These are phyloP conservation scores for Clarireedia homoeocarpa DNA, from an alignment of 2,329 filamentous ascomycete species.

Conservation along the genomic window DNA sequence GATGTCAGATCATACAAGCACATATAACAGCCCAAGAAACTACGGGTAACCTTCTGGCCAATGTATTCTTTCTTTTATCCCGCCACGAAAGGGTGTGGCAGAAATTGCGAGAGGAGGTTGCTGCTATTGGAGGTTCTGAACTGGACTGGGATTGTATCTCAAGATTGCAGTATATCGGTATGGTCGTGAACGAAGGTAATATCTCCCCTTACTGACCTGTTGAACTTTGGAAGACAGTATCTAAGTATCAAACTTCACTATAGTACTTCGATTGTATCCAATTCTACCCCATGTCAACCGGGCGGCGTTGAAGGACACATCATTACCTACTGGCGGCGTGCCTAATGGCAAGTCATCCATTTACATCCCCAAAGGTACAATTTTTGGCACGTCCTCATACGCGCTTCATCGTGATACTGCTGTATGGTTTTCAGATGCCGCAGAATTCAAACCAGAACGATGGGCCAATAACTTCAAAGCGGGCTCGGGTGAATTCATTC, in stretches of 20 bases:
- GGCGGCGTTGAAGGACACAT: conserved; percentile 15
- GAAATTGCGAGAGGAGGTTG: neutral
- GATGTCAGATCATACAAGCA: conserved; percentile 28
- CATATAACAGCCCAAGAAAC: conserved; percentile 35
- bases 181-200: conserved; percentile 48
- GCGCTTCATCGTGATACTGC: conserved; percentile 30
- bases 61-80: neutral
- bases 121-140: conserved; percentile 21
- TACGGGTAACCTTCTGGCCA: conserved; percentile 31
- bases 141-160: conserved; percentile 42
- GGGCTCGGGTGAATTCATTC: neutral
- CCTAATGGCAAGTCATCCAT: conserved; percentile 27
- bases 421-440: conserved; percentile 31
- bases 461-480: conserved; percentile 22
- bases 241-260: neutral
- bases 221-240: too few relatives aligned
- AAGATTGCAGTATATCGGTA: conserved; percentile 44
- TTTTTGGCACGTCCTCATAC: conserved; percentile 27
- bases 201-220: neutral
- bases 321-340: conserved; percentile 31
- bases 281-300: neutral
- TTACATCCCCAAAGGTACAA: conserved; percentile 26
- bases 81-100: neutral
- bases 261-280: neutral
- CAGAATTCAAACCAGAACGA: conserved; percentile 32